Evolutionary conservation across 2,329 filamentous ascomycete genomes (phyloP), one percentile per base, ranked within the genome.

Genomic region (Fusarium redolens): DNA sequence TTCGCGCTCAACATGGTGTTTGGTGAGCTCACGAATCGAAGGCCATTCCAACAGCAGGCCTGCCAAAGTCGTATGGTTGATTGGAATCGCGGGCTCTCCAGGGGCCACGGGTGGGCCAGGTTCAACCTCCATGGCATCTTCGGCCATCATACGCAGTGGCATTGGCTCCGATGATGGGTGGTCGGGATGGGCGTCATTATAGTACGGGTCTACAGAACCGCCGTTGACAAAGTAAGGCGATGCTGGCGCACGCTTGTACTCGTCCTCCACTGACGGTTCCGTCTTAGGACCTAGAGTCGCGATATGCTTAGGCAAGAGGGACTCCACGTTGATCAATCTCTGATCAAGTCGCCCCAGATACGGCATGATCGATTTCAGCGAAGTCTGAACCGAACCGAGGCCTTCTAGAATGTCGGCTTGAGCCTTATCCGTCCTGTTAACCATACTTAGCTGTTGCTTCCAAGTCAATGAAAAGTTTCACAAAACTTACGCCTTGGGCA

Each of bases 21-120:
- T 85, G 37, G 93, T 90, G 78, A 98, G 79, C 69, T 87, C 83
- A 78, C 86, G 83, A 61, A 96, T 94, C 0, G 91, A 87, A 1
- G 88, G 88, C 90, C 92, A 95, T 50, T 88, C 86, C 33, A 98
- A 84, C 20, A 98, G 85, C 70, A 95, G 89, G 57, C 96, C 93
- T 2, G 95, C 95, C n/a, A 94, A 90, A 1, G 95, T 98, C 0
- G 94, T 97, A 78, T 98, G 96, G 74, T 97, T 93, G 30, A 91
- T 89, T 1, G 94, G 93, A 61, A 97, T 93, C 3, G 92, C 89
- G 18, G 93, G 88, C 72, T 90, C 87, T 50, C 90, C 90, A 2
- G 87, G 87, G 17, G 82, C 83, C 13, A 89, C 86, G 17, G 85
- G 82, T 11, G 86, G 85, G 11, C 86, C 86, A n/a, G 87, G 86